A percentile compares a stretch with the other conserved stretches of the same genome.
Evolutionary conservation across 352 stramenopile species (phyloP).

Genomic region (Phytopythium mirpurense): DNA sequence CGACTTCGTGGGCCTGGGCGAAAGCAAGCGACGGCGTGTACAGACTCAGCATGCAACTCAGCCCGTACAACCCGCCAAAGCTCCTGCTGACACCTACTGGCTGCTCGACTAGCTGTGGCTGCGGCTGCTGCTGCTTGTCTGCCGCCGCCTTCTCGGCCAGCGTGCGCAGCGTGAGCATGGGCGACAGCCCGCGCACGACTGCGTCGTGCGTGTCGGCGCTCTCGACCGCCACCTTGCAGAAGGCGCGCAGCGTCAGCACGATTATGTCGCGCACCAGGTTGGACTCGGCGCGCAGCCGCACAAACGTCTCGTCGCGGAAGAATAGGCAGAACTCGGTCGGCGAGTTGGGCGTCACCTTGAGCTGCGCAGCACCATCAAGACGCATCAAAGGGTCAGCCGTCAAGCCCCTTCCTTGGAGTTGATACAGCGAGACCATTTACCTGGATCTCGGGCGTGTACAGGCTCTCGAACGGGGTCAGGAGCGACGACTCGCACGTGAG

Average conservation of each 20-base stretch:
- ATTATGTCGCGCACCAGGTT: slow-evolving; percentile 78
- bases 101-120: neutral
- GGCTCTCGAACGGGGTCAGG: slow-evolving; percentile 68
- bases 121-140: slow-evolving; percentile 24
- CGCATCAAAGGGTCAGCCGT: slow-evolving; percentile 3
- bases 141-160: slow-evolving; percentile 35
- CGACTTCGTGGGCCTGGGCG: slow-evolving; percentile 27
- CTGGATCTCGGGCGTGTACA: slow-evolving; percentile 69
- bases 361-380: slow-evolving; percentile 17
- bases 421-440: too few species aligned
- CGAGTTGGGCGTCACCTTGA: slow-evolving; percentile 47
- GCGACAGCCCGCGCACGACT: slow-evolving; percentile 46
- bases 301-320: slow-evolving; percentile 47
- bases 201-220: slow-evolving; percentile 38
- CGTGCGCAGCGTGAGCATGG: slow-evolving; percentile 64
- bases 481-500: slow-evolving; percentile 81
- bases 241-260: slow-evolving; percentile 72
- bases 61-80: slow-evolving; percentile 36
- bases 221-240: slow-evolving; percentile 55
- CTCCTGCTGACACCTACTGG: slow-evolving; percentile 41
- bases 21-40: slow-evolving; percentile 50
- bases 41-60: slow-evolving; percentile 51
- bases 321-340: slow-evolving; percentile 69
- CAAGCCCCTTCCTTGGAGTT: too few species aligned
- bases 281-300: slow-evolving; percentile 67